Conservation (phyloP, 345 rosid genomes). For the Eucalyptus victrix region DNA sequence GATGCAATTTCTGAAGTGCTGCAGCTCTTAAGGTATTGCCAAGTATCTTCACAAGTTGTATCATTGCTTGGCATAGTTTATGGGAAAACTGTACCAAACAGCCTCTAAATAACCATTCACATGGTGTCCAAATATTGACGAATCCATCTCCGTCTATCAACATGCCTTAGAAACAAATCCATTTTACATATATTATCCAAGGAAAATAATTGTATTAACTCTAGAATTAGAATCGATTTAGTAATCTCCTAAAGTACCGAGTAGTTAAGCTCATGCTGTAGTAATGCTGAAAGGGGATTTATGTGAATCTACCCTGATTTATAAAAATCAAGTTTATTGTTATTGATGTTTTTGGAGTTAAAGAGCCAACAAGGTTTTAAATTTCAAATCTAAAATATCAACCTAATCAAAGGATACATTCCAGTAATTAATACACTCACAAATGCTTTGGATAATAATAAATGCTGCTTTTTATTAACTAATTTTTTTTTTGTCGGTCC, state of each 20-base stretch:
- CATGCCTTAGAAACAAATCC: not conserved
- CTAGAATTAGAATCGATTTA: not conserved
- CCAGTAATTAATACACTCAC: not conserved
- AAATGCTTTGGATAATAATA: not conserved
- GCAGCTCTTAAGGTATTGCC: not conserved
- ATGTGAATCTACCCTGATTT: not conserved
- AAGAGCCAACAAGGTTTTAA: not conserved
- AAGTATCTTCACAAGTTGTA: fast-evolving
- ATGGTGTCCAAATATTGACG: not conserved
- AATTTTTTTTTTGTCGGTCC: too few species aligned
- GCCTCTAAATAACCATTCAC: not conserved
- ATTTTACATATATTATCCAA: not conserved
- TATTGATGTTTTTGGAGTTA: not conserved
- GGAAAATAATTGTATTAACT: not conserved
- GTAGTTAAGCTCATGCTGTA: not conserved
- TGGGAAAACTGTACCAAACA: not conserved
- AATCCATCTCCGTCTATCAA: not conserved
- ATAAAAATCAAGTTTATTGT: not conserved
- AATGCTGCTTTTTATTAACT: not conserved
- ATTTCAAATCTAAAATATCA: not conserved
- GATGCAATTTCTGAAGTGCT: not conserved
- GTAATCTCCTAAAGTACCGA: not conserved
- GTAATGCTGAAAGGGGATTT: not conserved
- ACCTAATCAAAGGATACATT: not conserved
- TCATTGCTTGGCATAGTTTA: not conserved